These are phyloP conservation scores for Hsuehochloa calcarea DNA, from an alignment of 176 grass and related monocot genomes.

Conservation along the genomic window DNA sequence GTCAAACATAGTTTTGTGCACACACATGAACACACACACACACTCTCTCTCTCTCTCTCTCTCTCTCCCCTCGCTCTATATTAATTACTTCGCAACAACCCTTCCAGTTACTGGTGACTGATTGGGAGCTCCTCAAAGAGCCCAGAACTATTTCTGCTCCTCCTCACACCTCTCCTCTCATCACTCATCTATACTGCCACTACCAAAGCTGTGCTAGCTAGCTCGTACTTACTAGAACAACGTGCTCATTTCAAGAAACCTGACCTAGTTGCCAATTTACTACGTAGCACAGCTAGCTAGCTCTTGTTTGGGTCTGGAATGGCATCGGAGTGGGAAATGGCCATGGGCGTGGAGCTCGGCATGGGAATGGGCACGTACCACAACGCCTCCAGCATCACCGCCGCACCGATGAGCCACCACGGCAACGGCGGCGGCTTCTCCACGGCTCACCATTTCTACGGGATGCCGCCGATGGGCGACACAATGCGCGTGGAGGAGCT, in stretches of 20 bases:
- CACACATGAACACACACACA: slow-evolving; percentile 47
- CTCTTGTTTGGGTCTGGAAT: slow-evolving; percentile 26
- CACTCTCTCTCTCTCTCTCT: not conserved
- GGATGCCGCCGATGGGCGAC: slow-evolving; percentile 57
- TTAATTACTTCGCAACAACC: slow-evolving; percentile 37
- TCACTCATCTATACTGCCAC: not conserved
- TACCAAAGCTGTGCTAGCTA: not conserved
- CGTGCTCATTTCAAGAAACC: slow-evolving; percentile 20
- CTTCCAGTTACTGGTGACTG: slow-evolving; percentile 30
- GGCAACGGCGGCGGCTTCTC: slow-evolving; percentile 13
- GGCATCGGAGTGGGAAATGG: slow-evolving; percentile 77
- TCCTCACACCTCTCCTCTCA: not conserved
- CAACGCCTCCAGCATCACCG: slow-evolving; percentile 38
- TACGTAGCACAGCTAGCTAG: slow-evolving; percentile 2
- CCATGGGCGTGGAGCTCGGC: slow-evolving; percentile 59
- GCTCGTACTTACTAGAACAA: slow-evolving; percentile 22
- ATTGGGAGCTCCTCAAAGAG: slow-evolving; percentile 23
- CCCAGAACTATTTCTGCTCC: slow-evolving; percentile 47
- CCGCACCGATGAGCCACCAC: slow-evolving; percentile 36
- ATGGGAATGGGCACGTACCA: slow-evolving; percentile 67
- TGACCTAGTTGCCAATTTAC: not conserved
- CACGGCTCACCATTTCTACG: slow-evolving; percentile 51
- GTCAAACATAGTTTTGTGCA: slow-evolving; percentile 56
- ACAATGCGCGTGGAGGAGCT: slow-evolving; percentile 71
- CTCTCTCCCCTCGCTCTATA: not conserved